phyloP scores from a whole-genome alignment of 2,329 filamentous ascomycete species.

The Hymenoscyphus infarciens region DNA sequence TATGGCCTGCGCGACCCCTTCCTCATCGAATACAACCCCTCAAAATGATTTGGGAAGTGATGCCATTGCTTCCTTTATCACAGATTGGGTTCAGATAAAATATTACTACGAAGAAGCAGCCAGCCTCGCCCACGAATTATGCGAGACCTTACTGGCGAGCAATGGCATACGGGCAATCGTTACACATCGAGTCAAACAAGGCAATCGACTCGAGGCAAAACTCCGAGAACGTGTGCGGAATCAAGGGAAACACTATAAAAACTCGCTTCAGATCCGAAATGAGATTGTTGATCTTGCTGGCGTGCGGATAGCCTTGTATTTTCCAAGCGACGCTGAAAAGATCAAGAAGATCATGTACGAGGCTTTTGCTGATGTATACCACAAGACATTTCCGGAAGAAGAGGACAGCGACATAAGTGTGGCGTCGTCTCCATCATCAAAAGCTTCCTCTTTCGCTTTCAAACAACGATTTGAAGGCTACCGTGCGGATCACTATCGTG shows the following conservation, averaged over 20 bases:
- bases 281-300: slow-evolving; percentile 19
- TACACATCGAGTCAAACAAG: slow-evolving; percentile 14
- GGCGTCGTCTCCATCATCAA: not conserved
- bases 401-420: not conserved
- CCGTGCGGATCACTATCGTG: slow-evolving; percentile 16
- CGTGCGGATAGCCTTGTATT: slow-evolving; percentile 19
- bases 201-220: slow-evolving; percentile 14
- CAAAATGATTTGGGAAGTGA: not conserved
- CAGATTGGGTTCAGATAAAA: slow-evolving; percentile 15
- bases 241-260: slow-evolving; percentile 9
- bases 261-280: slow-evolving; percentile 8
- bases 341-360: slow-evolving; percentile 17
- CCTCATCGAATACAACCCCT: not conserved
- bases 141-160: slow-evolving; percentile 14
- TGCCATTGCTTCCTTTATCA: slow-evolving; percentile 12
- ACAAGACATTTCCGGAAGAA: slow-evolving; percentile 8
- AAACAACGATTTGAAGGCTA: slow-evolving; percentile 17
- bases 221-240: slow-evolving; percentile 13
- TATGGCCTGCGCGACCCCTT: not conserved
- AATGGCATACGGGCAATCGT: slow-evolving; percentile 16
- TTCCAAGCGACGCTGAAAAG: slow-evolving; percentile 16
- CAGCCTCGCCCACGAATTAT: slow-evolving; percentile 12
- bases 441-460: not conserved
- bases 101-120: slow-evolving; percentile 14
- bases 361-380: slow-evolving; percentile 10